Evolutionary conservation across 306 rosid genomes (phyloP).

Genomic region (Lathyrus tuberosus): DNA sequence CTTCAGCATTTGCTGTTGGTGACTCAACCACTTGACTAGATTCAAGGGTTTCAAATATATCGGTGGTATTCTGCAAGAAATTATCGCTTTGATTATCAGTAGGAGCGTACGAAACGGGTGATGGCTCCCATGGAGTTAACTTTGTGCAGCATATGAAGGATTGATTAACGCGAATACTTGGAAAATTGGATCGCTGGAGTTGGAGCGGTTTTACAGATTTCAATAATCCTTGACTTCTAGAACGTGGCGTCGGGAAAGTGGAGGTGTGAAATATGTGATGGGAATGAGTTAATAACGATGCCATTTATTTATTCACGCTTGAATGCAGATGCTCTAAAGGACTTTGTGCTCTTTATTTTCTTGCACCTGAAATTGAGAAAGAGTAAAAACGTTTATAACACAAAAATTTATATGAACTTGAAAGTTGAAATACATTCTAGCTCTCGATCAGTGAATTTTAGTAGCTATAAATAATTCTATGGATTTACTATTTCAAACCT

Average conservation of each 20-base stretch:
- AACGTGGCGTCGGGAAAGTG: constrained; percentile 34
- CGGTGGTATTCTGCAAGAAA: constrained; percentile 52
- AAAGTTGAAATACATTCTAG: background rate
- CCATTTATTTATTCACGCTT: constrained; percentile 49
- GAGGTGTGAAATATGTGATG: constrained; percentile 35
- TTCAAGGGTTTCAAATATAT: constrained; percentile 63
- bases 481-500: too few relatives aligned
- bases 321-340: constrained; percentile 19
- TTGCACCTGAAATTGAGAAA: constrained; percentile 40
- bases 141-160: constrained; percentile 60
- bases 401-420: background rate
- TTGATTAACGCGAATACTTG: constrained; percentile 38
- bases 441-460: background rate
- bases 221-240: constrained; percentile 42
- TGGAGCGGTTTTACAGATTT: constrained; percentile 47
- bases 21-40: constrained; percentile 51
- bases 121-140: constrained; percentile 71
- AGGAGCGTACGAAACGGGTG: constrained; percentile 61
- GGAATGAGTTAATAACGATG: constrained; percentile 50
- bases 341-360: constrained; percentile 19
- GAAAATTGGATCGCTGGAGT: constrained; percentile 37
- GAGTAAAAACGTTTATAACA: constrained; percentile 5
- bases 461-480: constrained; percentile 9
- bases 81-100: constrained; percentile 44
- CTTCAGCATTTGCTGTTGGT: constrained; percentile 45